Evolutionary conservation across 345 rosid species (phyloP).

Genomic region (Eucalyptus regnans): DNA sequence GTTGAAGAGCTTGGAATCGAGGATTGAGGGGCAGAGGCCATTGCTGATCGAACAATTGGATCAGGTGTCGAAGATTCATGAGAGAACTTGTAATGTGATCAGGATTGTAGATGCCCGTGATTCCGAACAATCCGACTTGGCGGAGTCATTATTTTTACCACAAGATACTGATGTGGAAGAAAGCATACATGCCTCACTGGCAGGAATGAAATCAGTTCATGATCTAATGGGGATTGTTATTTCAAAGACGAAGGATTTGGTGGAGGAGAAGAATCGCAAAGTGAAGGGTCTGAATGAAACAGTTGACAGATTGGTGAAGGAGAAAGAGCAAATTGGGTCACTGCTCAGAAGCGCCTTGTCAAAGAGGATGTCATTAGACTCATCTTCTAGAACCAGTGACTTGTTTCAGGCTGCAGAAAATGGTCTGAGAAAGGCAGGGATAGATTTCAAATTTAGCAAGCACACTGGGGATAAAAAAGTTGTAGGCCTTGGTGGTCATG

Average conservation of each 20-base stretch:
- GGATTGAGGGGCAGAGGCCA: slow-evolving; percentile 60
- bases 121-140: slow-evolving; percentile 55
- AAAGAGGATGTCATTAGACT: slow-evolving; percentile 40
- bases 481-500: slow-evolving; percentile 9
- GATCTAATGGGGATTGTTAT: slow-evolving; percentile 53
- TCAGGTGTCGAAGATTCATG: slow-evolving; percentile 73
- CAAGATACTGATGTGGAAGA: slow-evolving; percentile 77
- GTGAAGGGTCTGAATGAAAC: slow-evolving; percentile 64
- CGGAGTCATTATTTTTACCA: slow-evolving; percentile 84
- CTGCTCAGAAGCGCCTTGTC: slow-evolving; percentile 86
- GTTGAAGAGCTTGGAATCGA: slow-evolving; percentile 40
- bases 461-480: slow-evolving; percentile 22
- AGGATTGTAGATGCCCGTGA: slow-evolving; percentile 48
- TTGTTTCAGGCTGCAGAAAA: slow-evolving; percentile 80
- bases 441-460: slow-evolving; percentile 51
- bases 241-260: slow-evolving; percentile 45
- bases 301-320: slow-evolving; percentile 52
- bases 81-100: slow-evolving; percentile 43
- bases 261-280: slow-evolving; percentile 57
- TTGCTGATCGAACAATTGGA: slow-evolving; percentile 77
- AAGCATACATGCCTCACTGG: slow-evolving; percentile 77
- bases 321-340: slow-evolving; percentile 86
- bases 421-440: slow-evolving; percentile 72
- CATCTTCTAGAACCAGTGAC: slow-evolving; percentile 48
- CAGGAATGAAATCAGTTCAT: slow-evolving; percentile 84